A percentile compares a stretch with the other conserved stretches of the same genome.
phyloP scores from a whole-genome alignment of 805 yeast genomes.

The Suhomyces pyralidae region DNA sequence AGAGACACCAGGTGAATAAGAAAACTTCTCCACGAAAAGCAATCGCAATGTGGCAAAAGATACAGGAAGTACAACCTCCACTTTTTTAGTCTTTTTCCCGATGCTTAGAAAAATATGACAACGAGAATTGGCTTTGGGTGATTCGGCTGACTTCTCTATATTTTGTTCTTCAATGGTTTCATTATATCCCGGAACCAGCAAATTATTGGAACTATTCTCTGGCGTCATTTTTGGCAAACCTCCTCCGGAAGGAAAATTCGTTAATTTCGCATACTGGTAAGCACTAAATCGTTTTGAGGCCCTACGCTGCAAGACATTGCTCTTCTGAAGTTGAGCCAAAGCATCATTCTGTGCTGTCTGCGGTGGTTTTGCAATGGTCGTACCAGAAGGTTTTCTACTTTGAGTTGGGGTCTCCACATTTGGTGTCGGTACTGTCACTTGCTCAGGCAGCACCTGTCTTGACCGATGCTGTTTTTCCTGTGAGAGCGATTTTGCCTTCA shows the following conservation, averaged over 20 bases:
- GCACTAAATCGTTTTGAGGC: conserved; percentile 95
- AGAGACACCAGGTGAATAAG: conserved; percentile 70
- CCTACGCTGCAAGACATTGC: conserved; percentile 80
- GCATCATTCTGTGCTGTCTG: conserved; percentile 47
- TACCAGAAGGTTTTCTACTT: conserved; percentile 3
- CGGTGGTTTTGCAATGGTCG: neutral
- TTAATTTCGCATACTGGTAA: conserved; percentile 78
- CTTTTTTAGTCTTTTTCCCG: conserved; percentile 55
- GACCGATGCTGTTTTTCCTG: conserved; percentile 16
- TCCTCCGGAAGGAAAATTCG: conserved; percentile 33
- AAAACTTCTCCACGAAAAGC: conserved; percentile 82
- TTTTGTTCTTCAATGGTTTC: neutral
- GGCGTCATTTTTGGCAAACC: conserved; percentile 12
- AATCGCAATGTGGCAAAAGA: conserved; percentile 57
- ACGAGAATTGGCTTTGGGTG: neutral
- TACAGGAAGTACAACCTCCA: conserved; percentile 42
- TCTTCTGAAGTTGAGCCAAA: conserved; percentile 71
- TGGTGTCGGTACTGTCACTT: conserved; percentile 9
- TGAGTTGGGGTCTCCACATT: neutral
- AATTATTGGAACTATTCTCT: neutral
- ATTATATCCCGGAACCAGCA: neutral
- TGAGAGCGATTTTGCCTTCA: conserved; percentile 42
- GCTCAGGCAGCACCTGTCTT: conserved; percentile 5
- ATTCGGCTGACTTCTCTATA: conserved; percentile 4
- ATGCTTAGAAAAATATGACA: conserved; percentile 46